A percentile compares a stretch with the other conserved stretches of the same genome.
Conservation (phyloP, 164 flowering plant genomes). For the Paratinospora sagittata region DNA sequence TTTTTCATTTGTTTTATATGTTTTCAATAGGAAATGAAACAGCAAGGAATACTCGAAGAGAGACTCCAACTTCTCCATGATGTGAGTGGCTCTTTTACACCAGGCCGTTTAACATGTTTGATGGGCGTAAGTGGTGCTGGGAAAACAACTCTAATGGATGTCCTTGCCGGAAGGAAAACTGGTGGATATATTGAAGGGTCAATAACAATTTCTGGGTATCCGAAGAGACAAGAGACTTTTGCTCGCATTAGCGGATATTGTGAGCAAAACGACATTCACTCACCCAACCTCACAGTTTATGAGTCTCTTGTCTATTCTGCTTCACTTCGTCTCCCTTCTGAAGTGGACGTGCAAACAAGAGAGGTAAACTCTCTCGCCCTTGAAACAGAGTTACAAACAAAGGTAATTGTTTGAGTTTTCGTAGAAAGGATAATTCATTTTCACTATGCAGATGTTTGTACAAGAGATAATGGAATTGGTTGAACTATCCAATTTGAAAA, state of each 20-base stretch:
- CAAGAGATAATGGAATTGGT: conserved; percentile 13
- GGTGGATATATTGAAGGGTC: conserved; percentile 42
- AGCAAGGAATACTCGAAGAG: conserved; percentile 29
- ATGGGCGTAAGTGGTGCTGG: conserved; percentile 55
- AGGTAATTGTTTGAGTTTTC: not conserved
- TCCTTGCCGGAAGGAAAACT: conserved; percentile 45
- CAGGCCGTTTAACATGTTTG: conserved; percentile 42
- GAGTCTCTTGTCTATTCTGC: conserved; percentile 46
- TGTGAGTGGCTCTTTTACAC: conserved; percentile 48
- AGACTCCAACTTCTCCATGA: conserved; percentile 38
- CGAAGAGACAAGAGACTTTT: conserved; percentile 41
- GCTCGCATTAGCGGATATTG: conserved; percentile 46
- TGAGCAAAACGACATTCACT: conserved; percentile 48
- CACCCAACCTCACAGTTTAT: conserved; percentile 41
- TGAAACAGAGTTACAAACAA: not conserved
- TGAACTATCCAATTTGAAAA: conserved; percentile 8
- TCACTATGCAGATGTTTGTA: conserved; percentile 13
- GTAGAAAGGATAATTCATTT: not conserved
- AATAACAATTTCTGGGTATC: conserved; percentile 41
- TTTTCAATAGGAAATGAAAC: conserved; percentile 40
- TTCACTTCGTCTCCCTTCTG: conserved; percentile 42
- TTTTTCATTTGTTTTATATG: not conserved
- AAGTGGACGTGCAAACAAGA: conserved; percentile 25
- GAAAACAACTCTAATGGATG: conserved; percentile 54
- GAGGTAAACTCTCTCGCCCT: conserved; percentile 15